Evolutionary conservation across 805 yeast species (phyloP).

Genomic region (Metschnikowia lachancei): DNA sequence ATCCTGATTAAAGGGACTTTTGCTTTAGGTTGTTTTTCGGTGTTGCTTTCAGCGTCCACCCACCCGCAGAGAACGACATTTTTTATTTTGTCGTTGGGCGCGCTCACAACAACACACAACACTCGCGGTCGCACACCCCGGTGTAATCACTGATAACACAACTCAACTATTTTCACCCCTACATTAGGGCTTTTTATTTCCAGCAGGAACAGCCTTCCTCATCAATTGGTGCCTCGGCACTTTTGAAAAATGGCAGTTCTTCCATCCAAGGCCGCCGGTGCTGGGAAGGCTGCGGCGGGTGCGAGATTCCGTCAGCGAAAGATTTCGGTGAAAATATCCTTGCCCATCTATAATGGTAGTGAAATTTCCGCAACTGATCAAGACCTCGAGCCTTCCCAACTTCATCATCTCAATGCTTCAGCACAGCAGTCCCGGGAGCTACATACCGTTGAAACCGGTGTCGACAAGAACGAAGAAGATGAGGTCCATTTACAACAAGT

Average conservation of each 20-base stretch:
- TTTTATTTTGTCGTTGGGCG: conserved; percentile 15
- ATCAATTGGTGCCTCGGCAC: conserved; percentile 16
- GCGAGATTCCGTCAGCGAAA: conserved; percentile 92
- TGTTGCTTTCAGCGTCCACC: conserved; percentile 15
- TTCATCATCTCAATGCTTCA: conserved; percentile 37
- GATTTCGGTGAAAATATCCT: conserved; percentile 85
- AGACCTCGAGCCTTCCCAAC: conserved; percentile 43
- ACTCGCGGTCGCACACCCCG: conserved; percentile 2
- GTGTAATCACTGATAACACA: conserved; percentile 3
- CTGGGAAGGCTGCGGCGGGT: conserved; percentile 39
- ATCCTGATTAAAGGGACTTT: conserved; percentile 3
- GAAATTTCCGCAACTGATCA: conserved; percentile 77
- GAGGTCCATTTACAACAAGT: conserved; percentile 94
- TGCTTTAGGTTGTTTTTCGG: conserved; percentile 3
- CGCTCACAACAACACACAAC: conserved; percentile 9
- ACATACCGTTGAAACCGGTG: conserved; percentile 93
- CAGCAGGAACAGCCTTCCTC: neutral
- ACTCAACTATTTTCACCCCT: neutral
- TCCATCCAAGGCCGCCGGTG: conserved; percentile 36
- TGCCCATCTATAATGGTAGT: conserved; percentile 69
- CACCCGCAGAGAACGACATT: conserved; percentile 21
- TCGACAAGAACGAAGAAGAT: conserved; percentile 95
- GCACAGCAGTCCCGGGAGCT: conserved; percentile 80
- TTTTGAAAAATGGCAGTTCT: conserved; percentile 37
- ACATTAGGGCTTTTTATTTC: conserved; percentile 1